Percentiles rank a stretch among this genome's conserved stretches.
Evolutionary conservation across 2,329 filamentous ascomycete genomes (phyloP).

Genomic region (Achaetomium macrosporum): DNA sequence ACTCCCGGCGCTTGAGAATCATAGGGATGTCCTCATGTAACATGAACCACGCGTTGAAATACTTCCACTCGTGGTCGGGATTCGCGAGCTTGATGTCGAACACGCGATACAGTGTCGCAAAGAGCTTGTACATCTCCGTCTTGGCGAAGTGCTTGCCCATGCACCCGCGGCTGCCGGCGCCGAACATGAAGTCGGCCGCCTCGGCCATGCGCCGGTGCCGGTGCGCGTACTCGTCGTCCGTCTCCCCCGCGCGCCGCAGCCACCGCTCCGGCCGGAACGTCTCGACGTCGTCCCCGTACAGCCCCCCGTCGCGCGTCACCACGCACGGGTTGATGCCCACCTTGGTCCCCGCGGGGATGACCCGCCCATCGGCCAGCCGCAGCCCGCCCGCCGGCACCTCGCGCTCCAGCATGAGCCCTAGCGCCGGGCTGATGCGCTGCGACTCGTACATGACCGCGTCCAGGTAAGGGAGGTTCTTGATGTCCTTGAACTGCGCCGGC

Average conservation of each 20-base stretch:
- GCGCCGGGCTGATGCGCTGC: no score
- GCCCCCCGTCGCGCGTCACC: conserved; percentile 30
- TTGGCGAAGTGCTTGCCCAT: conserved; percentile 30
- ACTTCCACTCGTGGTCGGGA: no score
- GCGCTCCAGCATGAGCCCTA: no score
- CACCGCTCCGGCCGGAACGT: conserved; percentile 41
- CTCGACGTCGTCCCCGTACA: conserved; percentile 36
- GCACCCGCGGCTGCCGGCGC: conserved; percentile 30
- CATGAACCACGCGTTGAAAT: no score
- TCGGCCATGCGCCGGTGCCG: conserved; percentile 32
- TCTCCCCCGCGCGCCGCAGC: conserved; percentile 33
- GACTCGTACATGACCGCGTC: no score
- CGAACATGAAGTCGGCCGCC: conserved; percentile 31
- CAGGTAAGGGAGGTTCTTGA: no score
- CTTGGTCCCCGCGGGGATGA: neutral
- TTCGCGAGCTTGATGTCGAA: conserved; percentile 20
- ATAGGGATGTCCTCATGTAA: no score
- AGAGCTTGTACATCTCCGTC: conserved; percentile 31
- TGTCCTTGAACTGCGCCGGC: no score
- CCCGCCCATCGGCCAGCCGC: no score
- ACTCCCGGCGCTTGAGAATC: no score
- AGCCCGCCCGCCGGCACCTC: no score
- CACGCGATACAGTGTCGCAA: conserved; percentile 37
- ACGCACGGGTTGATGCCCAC: conserved; percentile 35
- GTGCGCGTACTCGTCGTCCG: conserved; percentile 28